Evolutionary conservation across 805 yeast species (phyloP).

Genomic region (Huiozyma sinensis): DNA sequence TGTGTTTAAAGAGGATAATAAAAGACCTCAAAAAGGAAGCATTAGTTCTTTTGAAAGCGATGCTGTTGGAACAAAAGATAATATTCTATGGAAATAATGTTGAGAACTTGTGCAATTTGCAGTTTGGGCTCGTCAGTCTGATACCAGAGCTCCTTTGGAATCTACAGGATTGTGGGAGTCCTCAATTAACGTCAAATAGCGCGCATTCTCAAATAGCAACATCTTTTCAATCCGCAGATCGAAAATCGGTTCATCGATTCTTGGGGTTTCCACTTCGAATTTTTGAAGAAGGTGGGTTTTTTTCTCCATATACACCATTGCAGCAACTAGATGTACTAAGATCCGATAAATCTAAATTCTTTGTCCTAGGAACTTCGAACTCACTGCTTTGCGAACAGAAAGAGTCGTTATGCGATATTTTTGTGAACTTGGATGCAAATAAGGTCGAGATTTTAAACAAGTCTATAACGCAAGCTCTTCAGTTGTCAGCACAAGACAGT

Average conservation of each 20-base stretch:
- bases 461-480: conserved; percentile 34
- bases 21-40: conserved; percentile 46
- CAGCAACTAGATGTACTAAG: conserved; percentile 77
- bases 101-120: conserved; percentile 69
- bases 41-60: conserved; percentile 61
- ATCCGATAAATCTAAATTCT: conserved; percentile 47
- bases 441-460: conserved; percentile 37
- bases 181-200: conserved; percentile 47
- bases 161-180: conserved; percentile 72
- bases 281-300: conserved; percentile 77
- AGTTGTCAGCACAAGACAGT: conserved; percentile 51
- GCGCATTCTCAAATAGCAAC: conserved; percentile 45
- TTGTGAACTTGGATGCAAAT: conserved; percentile 54
- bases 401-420: conserved; percentile 50
- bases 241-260: conserved; percentile 65
- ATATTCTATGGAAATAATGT: conserved; percentile 72
- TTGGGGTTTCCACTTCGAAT: conserved; percentile 82
- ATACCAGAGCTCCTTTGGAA: conserved; percentile 71
- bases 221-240: conserved; percentile 64
- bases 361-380: conserved; percentile 80
- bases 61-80: conserved; percentile 64
- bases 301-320: conserved; percentile 88
- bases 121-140: conserved; percentile 72
- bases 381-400: conserved; percentile 63
- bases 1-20: conserved; percentile 57